Base-by-base conservation (phyloP, 2,329 filamentous ascomycete genomes). In the Aureobasidium subglaciale region DNA sequence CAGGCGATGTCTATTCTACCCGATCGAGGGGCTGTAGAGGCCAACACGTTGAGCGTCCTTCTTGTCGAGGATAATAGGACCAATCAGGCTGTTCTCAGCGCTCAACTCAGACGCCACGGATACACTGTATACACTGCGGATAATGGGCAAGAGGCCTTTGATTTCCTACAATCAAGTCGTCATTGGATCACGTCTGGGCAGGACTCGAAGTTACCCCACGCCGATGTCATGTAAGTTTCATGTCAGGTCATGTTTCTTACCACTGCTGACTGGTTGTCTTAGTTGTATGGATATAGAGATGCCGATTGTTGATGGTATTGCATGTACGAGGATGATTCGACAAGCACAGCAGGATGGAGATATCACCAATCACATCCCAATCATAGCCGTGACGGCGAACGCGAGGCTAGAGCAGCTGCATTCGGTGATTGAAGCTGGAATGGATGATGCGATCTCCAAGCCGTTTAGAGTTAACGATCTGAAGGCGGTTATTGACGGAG, bases 281-380 rank as follows among this genome's bases (percentile, higher is more conserved):
- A 30, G 29, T 24, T 27, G 30, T 15, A 57, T 57, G 55, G 55
- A 57, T 11, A 27, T 60, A 30, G 86, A 89, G 64, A 90, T 90
- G 86, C 86, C 86, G 0, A 77, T 88, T 37, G 88, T 90, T 86
- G 84, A 89, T 63, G 86, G 86, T 40, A 81, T 86, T 67, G 83
- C 83, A 3, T 88, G 86, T 59, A 81, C 85, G 9, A 76, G 77
- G 41, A 78, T 73, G 58, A 88, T 90, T 49, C 77, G 86, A 16
- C 76, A 83, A 55, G 24, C 64, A 27, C 73, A 89, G 64, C 71
- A 70, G 40, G 73, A 79, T 38, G 80, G 80, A 10, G 78, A 74
- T 15, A 78, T 86, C 45, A 72, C 78, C 22, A 71, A 73, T 55
- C 84, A 87, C 62, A 80, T 87, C 8, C 84, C 85, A 2, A 85